phyloP scores from a whole-genome alignment of 78 protist species.

The Polysphondylium violaceum region DNA sequence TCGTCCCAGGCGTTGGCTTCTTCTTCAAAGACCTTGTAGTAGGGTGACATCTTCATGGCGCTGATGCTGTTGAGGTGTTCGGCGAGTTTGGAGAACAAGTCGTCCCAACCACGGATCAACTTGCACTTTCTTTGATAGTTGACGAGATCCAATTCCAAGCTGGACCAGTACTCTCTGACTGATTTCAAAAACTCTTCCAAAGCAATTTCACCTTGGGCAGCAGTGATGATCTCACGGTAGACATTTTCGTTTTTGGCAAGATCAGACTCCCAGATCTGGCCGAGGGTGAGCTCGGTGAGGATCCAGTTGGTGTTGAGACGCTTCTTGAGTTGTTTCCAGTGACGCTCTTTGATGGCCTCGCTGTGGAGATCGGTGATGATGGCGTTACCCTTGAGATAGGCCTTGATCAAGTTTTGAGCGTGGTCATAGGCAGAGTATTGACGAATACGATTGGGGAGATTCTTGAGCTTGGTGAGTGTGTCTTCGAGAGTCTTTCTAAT shows the following conservation, averaged over 20 bases:
- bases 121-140: constrained; percentile 85
- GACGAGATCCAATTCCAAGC: constrained; percentile 89
- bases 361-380: constrained; percentile 88
- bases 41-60: constrained; percentile 97
- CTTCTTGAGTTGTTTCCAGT: constrained; percentile 90
- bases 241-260: constrained; percentile 80
- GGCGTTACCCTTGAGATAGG: constrained; percentile 81
- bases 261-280: constrained; percentile 91
- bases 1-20: constrained; percentile 95
- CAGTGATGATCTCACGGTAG: constrained; percentile 89
- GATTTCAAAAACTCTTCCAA: constrained; percentile 95
- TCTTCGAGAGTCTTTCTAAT: constrained; percentile 80
- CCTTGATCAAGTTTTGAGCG: constrained; percentile 48
- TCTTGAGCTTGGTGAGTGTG: constrained; percentile 65
- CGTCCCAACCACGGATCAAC: constrained; percentile 97
- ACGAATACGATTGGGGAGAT: constrained; percentile 88
- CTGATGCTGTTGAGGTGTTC: constrained; percentile 81
- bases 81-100: constrained; percentile 88
- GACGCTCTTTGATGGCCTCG: constrained; percentile 93
- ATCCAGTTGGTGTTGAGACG: constrained; percentile 80
- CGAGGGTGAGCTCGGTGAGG: constrained; percentile 88
- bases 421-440: constrained; percentile 90
- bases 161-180: constrained; percentile 93
- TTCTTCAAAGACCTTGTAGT: constrained; percentile 94
- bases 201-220: constrained; percentile 98